These are phyloP conservation scores for Danielia oregonensis DNA, from an alignment of 805 yeast genomes.

Conservation along the genomic window DNA sequence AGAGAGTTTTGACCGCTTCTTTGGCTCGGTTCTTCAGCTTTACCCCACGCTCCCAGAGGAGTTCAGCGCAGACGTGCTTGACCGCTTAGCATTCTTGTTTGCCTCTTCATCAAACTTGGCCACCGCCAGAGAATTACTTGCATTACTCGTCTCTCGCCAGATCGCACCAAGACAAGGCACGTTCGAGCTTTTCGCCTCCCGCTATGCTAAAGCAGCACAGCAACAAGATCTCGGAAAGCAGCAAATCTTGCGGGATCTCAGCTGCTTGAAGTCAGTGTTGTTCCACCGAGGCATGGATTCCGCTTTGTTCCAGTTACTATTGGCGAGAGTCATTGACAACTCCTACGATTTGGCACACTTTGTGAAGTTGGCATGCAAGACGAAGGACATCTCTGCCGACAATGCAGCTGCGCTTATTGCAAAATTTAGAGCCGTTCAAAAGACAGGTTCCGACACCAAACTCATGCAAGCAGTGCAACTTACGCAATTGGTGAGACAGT, in stretches of 20 bases:
- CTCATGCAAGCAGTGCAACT: conserved; percentile 15
- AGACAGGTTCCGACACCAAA: conserved; percentile 3
- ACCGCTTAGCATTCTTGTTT: conserved; percentile 21
- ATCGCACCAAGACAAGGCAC: conserved; percentile 23
- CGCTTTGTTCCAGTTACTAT: conserved; percentile 18
- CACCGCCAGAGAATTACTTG: conserved; percentile 10
- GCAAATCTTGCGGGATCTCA: conserved; percentile 18
- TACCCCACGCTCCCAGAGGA: conserved; percentile 12
- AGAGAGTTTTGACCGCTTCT: conserved; percentile 7
- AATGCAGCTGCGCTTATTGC: conserved; percentile 17
- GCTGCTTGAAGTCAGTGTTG: conserved; percentile 24
- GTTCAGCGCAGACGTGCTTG: conserved; percentile 18
- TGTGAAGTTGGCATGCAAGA: conserved; percentile 16
- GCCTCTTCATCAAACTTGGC: conserved; percentile 14
- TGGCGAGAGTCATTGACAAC: conserved; percentile 19
- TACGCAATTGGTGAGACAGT: conserved; percentile 18
- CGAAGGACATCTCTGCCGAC: conserved; percentile 11
- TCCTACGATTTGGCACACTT: conserved; percentile 27
- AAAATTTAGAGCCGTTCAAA: conserved; percentile 16
- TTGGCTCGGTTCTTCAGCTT: conserved; percentile 7
- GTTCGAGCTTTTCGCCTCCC: conserved; percentile 17
- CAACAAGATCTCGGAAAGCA: conserved; percentile 6
- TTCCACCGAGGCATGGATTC: conserved; percentile 21
- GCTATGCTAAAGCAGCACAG: conserved; percentile 11
- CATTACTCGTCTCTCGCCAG: conserved; percentile 8